Evolutionary conservation across 139 green algal genomes (phyloP), one percentile per base, ranked within the genome.

Genomic region (Chlamydomonas schloesseri): DNA sequence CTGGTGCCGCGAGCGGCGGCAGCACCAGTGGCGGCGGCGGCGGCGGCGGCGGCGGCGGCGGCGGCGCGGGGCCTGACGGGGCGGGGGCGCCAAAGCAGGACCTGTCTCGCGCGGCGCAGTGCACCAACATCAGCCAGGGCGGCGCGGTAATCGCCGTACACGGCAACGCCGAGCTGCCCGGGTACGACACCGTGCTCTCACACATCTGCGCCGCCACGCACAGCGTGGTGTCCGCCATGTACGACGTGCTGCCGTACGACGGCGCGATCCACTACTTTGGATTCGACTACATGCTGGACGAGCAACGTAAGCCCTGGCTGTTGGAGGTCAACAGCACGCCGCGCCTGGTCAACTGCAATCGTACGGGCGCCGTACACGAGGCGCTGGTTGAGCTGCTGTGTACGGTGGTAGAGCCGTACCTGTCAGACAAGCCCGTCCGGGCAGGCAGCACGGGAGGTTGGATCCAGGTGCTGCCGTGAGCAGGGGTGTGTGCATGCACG

Each of bases 301-400:
- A 60, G 50, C 58, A 85, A n/a, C 74, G 91, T 17, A 69, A 71
- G 42, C 91, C 93, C 23, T 95, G 91, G 91, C 84, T 96, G 55
- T 55, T 96, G 70, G 93, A 96, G 70, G 73, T 94, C 50, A 96
- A 96, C 74, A 64, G 65, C 31, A 69, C 94, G 31, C 93, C 93
- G 60, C 92, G 87, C 50, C 62, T 96, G 67, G 90, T 91, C 8
- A 77, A 87, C 50, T 68, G 73, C 53, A 67, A 81, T 26, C 24
- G 26, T 5, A 37, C 42, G 42, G 69, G 69, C 46, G 71, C 71
- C 71, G 71, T 77, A 37, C 71, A 77, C 42, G 42, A 60, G 71
- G 71, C 71, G 31, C 71, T 77, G 42, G 24, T 77, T 42, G 71
- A 77, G 71, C 37, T 77, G 71, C 26, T 77, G 71, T 34, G 11